Base-by-base conservation (phyloP, 2,329 filamentous ascomycete genomes). In the Colletotrichum sp. region DNA sequence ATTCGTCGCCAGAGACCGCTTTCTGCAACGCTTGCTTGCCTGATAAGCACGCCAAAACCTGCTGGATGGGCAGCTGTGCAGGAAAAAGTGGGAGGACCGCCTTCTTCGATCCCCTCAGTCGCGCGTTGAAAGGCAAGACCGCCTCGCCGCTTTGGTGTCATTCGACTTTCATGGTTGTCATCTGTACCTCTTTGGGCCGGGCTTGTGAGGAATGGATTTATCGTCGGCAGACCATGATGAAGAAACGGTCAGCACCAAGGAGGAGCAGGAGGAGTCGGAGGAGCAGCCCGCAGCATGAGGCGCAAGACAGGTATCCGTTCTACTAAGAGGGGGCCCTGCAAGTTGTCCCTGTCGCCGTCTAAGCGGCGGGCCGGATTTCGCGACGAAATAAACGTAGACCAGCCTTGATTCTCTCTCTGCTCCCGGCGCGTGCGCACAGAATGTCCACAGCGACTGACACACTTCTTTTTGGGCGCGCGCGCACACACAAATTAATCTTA, bases 11-110 rank as follows among this genome's bases (percentile, higher is more conserved):
- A 30, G 60, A 60, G 38, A 70, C 73, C 69, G 73, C 60, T 70
- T 74, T 73, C 73, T 77, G 73, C 70, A 56, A 64, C 72, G 30
- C 55, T 62, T 61, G 34, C 65, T 67, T 69, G 71, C 76, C 68
- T 69, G 65, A 77, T 70, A 55, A 75, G 65, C 64, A 72, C 56
- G 52, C 65, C 75, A 73, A 77, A 70, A 73, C 71, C 67, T 75
- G 71, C 71, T 76, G 64, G 65, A 75, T 61, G 75, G 75, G 73
- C 73, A 73, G 70, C 73, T 30, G 73, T 75, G 73, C 73, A 75
- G 73, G 48, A 71, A 71, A 73, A 73, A 73, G 70, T 77, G 74
- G 76, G 74, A 76, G 70, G 70, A 30, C 66, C 16, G 15, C 65
- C 18, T 60, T 70, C 24, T 61, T 24, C 18, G 30, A 24, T 30